Base-by-base conservation (phyloP, 192 early-diverging fungal genomes). In the Entomortierella beljakovae region DNA sequence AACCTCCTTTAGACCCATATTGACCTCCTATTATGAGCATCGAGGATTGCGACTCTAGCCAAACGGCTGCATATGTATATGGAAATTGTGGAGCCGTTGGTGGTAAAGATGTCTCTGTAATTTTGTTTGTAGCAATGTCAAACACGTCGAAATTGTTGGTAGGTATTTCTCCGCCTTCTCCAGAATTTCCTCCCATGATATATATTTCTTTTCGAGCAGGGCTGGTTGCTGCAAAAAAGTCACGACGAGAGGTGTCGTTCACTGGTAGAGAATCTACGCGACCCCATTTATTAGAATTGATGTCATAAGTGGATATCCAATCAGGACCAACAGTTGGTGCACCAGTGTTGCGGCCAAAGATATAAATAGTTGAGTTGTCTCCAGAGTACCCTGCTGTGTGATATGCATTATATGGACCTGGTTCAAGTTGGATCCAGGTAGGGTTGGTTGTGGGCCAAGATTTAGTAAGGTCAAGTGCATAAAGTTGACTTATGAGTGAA, bases 331-430 rank as follows among this genome's bases (percentile, higher is more conserved):
- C 1, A 8, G 40, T 31, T 8, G 13, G 1, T 4, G 71, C 63
- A 1, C 63, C 71, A 22, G 71, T 67, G 32, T 75, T 64, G 6
- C 61, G 63, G n/a, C 71, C 71, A 35, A 75, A 75, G 10, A 64
- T 67, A 35, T 53, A 40, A 32, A 75, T 61, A 5, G 71, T 67
- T 2, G 40, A 42, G n/a, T 61, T 61, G 42, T 67, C 58, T n/a
- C 57, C 49, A 8, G 57, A 55, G 6, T 52, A 61, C 3, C 64
- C 71, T 15, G 64, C 71, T 46, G 64, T 49, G 48, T 75, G 71
- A 33, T 48, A 75, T 2, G 40, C 71, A 26, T 75, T 75, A 16
- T 48, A 55, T 0, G 64, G 71, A 43, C 71, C 71, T 0, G 63
- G 49, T 6, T 57, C 23, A 9, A 66, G 49, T 35, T 20, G 29